Evolutionary conservation across 257 asterid genomes (phyloP).

Genomic region (Gentiana dahurica): DNA sequence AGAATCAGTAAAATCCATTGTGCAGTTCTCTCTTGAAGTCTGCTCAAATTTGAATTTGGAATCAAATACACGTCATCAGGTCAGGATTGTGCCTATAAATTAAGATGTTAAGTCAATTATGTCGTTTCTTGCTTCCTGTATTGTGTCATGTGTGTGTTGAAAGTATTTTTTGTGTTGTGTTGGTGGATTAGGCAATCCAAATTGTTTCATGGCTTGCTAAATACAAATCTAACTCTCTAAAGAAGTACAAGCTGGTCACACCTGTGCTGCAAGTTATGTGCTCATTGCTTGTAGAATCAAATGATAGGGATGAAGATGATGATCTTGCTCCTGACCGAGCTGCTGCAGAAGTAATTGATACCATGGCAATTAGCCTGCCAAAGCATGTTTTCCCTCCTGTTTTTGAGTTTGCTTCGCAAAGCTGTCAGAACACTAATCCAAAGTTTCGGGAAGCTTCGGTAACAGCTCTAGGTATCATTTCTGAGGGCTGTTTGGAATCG

Average conservation of each 20-base stretch:
- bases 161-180: neutral
- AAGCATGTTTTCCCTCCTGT: conserved; percentile 91
- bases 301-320: conserved; percentile 62
- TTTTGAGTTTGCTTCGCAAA: conserved; percentile 86
- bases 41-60: conserved; percentile 78
- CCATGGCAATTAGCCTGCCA: conserved; percentile 80
- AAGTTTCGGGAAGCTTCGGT: conserved; percentile 98
- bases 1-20: conserved; percentile 87
- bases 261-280: conserved; percentile 96
- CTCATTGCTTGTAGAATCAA: conserved; percentile 86
- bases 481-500: conserved; percentile 91
- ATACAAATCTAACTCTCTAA: conserved; percentile 77
- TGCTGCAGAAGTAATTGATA: conserved; percentile 98
- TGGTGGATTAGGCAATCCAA: conserved; percentile 76
- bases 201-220: conserved; percentile 97
- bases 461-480: conserved; percentile 84
- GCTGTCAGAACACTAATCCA: conserved; percentile 73
- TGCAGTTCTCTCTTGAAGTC: conserved; percentile 95
- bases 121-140: neutral
- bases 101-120: neutral
- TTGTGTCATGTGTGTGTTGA: neutral
- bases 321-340: conserved; percentile 97
- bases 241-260: conserved; percentile 89
- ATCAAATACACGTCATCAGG: conserved; percentile 93
- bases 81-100: conserved; percentile 10